phyloP scores from a whole-genome alignment of 116 monocot genomes.

The Posidonia oceanica region DNA sequence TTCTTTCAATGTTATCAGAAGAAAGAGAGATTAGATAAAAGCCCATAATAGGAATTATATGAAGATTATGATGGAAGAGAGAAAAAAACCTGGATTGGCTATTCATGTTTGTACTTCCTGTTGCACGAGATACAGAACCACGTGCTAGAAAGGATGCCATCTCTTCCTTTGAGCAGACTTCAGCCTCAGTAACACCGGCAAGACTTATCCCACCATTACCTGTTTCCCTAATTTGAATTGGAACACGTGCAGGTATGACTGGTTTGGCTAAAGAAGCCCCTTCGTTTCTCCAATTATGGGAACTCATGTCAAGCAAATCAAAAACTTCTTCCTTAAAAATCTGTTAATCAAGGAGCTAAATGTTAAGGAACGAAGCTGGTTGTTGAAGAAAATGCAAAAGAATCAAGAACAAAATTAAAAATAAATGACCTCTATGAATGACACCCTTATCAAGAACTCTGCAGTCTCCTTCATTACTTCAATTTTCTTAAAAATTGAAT shows the following conservation, averaged over 20 bases:
- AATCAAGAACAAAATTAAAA: background rate
- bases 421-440: constrained; percentile 76
- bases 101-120: constrained; percentile 96
- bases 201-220: constrained; percentile 73
- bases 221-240: constrained; percentile 98
- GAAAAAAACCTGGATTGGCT: constrained; percentile 77
- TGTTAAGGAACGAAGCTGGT: background rate
- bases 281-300: too few relatives aligned
- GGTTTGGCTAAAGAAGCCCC: constrained; percentile 17
- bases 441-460: constrained; percentile 79
- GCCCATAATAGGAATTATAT: background rate
- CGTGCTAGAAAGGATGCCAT: constrained; percentile 72
- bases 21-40: too few relatives aligned
- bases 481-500: constrained; percentile 56
- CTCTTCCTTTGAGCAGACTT: constrained; percentile 80
- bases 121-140: constrained; percentile 83
- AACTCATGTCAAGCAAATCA: constrained; percentile 57
- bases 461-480: constrained; percentile 26
- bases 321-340: constrained; percentile 99
- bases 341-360: constrained; percentile 17
- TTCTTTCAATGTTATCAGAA: too few relatives aligned
- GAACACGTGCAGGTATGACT: constrained; percentile 37
- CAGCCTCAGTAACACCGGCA: constrained; percentile 82
- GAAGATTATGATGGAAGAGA: background rate
- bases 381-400: too few relatives aligned